Evolutionary conservation across 2,329 filamentous ascomycete genomes (phyloP).

Genomic region (Sphaerulina populicola): DNA sequence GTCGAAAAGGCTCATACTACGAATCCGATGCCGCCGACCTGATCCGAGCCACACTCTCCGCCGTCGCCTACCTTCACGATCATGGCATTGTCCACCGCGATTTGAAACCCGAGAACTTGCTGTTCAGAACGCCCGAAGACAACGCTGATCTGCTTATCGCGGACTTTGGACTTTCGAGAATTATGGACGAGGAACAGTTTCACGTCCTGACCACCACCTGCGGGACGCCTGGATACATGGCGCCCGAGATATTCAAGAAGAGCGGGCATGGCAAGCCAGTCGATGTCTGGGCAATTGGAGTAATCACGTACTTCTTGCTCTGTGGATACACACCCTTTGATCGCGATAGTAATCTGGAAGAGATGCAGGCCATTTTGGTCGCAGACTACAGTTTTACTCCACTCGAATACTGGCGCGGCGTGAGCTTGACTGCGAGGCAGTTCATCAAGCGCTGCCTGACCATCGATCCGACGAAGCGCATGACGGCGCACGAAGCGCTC

Average conservation of each 20-base stretch:
- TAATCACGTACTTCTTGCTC: constrained; percentile 96
- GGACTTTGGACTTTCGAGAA: constrained; percentile 88
- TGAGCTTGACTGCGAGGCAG: constrained; percentile 72
- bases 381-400: constrained; percentile 96
- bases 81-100: constrained; percentile 98
- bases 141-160: constrained; percentile 95
- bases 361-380: constrained; percentile 97
- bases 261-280: constrained; percentile 96
- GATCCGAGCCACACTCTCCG: constrained; percentile 86
- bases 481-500: constrained; percentile 76
- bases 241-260: constrained; percentile 98
- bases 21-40: constrained; percentile 94
- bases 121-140: constrained; percentile 95
- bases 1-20: constrained; percentile 96
- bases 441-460: constrained; percentile 91
- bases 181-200: constrained; percentile 99
- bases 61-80: constrained; percentile 97
- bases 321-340: constrained; percentile 98
- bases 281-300: constrained; percentile 95
- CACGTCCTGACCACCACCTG: constrained; percentile 96
- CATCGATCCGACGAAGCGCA: constrained; percentile 74
- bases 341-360: constrained; percentile 91
- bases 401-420: constrained; percentile 90
- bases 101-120: constrained; percentile 90
- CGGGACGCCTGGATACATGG: constrained; percentile 97